Percentiles rank a stretch among this genome's conserved stretches.
These are phyloP conservation scores for Neofusicoccum umdonicola DNA, from an alignment of 2,329 filamentous ascomycete species.

Conservation along the genomic window DNA sequence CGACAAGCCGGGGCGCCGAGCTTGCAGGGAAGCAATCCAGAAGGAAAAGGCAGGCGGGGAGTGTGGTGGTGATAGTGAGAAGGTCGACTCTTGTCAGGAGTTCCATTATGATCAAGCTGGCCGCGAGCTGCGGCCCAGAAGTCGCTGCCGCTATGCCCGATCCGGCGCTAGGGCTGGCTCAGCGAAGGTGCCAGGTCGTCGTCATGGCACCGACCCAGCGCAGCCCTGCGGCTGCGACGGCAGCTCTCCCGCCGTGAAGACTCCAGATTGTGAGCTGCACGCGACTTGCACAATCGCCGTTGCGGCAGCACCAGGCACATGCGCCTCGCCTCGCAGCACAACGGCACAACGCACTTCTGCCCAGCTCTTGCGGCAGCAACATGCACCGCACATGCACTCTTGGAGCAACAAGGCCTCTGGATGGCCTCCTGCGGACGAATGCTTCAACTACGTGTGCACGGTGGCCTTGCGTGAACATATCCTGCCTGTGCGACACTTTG, in stretches of 20 bases:
- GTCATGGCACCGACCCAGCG: conserved; percentile 4
- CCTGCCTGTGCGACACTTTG: too few relatives aligned
- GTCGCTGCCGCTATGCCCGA: conserved; percentile 1
- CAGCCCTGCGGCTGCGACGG: background rate
- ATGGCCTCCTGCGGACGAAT: too few relatives aligned
- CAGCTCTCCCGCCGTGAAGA: too few relatives aligned
- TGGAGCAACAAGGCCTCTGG: too few relatives aligned
- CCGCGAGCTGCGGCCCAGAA: conserved; percentile 8
- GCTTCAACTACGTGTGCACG: too few relatives aligned
- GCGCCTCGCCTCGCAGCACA: too few relatives aligned
- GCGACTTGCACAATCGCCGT: background rate
- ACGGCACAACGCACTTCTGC: too few relatives aligned
- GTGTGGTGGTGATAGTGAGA: conserved; percentile 11
- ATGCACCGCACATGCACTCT: too few relatives aligned
- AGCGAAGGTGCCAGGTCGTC: background rate
- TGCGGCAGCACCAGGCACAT: too few relatives aligned
- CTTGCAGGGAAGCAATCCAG: conserved; percentile 15
- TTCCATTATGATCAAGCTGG: conserved; percentile 14
- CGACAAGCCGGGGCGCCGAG: conserved; percentile 19
- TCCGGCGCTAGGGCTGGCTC: background rate
- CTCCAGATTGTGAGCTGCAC: background rate
- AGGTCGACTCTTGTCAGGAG: conserved; percentile 13
- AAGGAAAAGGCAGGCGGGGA: conserved; percentile 9
- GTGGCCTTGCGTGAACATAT: too few relatives aligned
- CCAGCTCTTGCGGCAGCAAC: too few relatives aligned